Conservation (phyloP, 805 yeast species). For the Jamesozyma spencerorum region DNA sequence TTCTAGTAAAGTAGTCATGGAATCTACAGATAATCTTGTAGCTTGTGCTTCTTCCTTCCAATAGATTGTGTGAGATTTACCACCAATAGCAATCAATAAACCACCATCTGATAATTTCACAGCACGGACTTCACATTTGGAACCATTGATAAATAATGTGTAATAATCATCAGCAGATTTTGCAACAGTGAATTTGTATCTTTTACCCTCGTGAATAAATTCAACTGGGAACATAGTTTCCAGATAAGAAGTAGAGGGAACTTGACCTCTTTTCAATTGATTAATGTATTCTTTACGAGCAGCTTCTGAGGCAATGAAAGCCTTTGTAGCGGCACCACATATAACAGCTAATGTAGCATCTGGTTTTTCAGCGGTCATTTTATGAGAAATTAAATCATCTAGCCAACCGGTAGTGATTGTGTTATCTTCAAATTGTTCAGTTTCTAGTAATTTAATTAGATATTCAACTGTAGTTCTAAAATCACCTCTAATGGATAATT, state of each 20-base stretch:
- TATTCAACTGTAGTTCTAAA: constrained; percentile 97
- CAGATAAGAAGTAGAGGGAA: constrained; percentile 70
- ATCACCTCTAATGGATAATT: constrained; percentile 94
- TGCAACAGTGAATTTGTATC: constrained; percentile 93
- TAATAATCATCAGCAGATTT: constrained; percentile 79
- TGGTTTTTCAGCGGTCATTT: constrained; percentile 94
- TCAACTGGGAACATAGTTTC: constrained; percentile 88
- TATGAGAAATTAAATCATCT: constrained; percentile 88
- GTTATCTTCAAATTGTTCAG: constrained; percentile 92
- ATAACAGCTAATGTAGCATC: constrained; percentile 83
- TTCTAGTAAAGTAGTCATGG: constrained; percentile 89
- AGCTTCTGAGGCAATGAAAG: constrained; percentile 68
- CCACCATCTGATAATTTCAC: constrained; percentile 94
- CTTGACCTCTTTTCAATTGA: constrained; percentile 92
- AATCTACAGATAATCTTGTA: constrained; percentile 88
- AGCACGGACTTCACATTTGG: constrained; percentile 79
- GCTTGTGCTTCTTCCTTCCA: constrained; percentile 98
- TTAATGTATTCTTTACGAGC: constrained; percentile 58
- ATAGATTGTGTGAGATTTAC: constrained; percentile 89
- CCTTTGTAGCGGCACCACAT: constrained; percentile 97
- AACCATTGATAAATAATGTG: constrained; percentile 87
- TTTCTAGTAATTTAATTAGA: constrained; percentile 86
- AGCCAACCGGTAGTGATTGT: constrained; percentile 99
- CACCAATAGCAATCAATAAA: constrained; percentile 74
- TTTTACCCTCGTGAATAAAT: constrained; percentile 87